phyloP scores from a whole-genome alignment of 129 eudicot genomes.

The Pulicaria dysenterica region DNA sequence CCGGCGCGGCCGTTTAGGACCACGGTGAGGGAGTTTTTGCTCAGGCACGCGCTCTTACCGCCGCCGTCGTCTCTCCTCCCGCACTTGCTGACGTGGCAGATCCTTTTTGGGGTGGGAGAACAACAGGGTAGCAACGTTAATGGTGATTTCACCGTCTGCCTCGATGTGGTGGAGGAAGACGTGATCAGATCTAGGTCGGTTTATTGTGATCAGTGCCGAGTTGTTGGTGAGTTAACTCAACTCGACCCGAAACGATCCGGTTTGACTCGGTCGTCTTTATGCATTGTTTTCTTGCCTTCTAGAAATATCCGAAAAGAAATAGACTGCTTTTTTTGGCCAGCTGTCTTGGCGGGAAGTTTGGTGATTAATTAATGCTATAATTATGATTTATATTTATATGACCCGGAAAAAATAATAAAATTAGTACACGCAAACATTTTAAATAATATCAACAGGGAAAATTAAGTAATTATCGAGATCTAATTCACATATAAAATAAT shows the following conservation, averaged over 20 bases:
- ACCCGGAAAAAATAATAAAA: background rate
- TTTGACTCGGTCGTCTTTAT: constrained; percentile 12
- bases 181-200: constrained; percentile 85
- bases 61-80: constrained; percentile 76
- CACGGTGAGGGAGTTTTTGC: constrained; percentile 51
- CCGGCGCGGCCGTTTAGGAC: constrained; percentile 61
- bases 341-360: constrained; percentile 30
- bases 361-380: constrained; percentile 21
- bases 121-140: constrained; percentile 30
- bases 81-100: constrained; percentile 85
- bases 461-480: too few relatives aligned
- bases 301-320: constrained; percentile 20
- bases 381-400: background rate
- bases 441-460: too few relatives aligned
- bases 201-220: constrained; percentile 99
- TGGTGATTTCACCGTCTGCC: constrained; percentile 50
- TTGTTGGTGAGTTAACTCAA: constrained; percentile 85
- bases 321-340: constrained; percentile 4
- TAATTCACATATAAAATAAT: too few relatives aligned
- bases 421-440: too few relatives aligned
- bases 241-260: constrained; percentile 36
- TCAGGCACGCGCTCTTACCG: constrained; percentile 76
- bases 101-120: constrained; percentile 74
- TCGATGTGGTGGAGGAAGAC: constrained; percentile 89
- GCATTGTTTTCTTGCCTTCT: constrained; percentile 20